These are phyloP conservation scores for Rosa hybrid DNA, from an alignment of 331 rosid species.

Conservation along the genomic window DNA sequence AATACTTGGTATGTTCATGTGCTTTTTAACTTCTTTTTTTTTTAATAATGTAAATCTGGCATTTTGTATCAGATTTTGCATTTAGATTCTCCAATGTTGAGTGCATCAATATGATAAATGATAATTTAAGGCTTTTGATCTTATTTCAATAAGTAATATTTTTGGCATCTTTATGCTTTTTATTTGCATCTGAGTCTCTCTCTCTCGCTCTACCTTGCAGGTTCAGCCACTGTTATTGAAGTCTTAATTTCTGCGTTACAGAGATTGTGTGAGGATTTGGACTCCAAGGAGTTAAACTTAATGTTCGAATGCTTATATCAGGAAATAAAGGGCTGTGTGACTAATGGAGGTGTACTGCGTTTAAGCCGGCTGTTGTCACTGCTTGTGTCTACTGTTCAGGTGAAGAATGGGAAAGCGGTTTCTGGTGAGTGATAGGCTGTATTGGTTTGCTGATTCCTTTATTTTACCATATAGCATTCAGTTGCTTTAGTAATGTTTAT, in stretches of 20 bases:
- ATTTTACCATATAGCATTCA: constrained; percentile 7
- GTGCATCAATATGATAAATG: neutral
- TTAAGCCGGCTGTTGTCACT: constrained; percentile 51
- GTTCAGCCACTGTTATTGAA: constrained; percentile 49
- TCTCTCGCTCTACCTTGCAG: constrained; percentile 39
- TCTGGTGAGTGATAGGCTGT: constrained; percentile 57
- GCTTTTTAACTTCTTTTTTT: neutral
- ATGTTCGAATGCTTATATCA: constrained; percentile 59
- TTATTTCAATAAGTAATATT: neutral
- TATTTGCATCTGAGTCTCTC: neutral
- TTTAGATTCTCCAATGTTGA: neutral
- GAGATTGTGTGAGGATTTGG: constrained; percentile 65
- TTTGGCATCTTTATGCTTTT: constrained; percentile 6
- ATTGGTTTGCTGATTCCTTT: constrained; percentile 18
- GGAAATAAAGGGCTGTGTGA: constrained; percentile 43
- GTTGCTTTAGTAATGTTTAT: constrained; percentile 8
- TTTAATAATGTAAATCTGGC: neutral
- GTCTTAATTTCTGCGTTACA: constrained; percentile 50
- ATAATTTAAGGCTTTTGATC: neutral
- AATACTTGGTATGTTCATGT: constrained; percentile 24
- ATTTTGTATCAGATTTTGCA: neutral
- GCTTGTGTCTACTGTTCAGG: constrained; percentile 54
- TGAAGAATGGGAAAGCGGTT: constrained; percentile 51
- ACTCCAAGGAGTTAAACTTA: constrained; percentile 61
- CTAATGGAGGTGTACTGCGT: constrained; percentile 39